Evolutionary conservation across 1,139 yeast genomes (phyloP).

Genomic region (Protomyces macrosporus): DNA sequence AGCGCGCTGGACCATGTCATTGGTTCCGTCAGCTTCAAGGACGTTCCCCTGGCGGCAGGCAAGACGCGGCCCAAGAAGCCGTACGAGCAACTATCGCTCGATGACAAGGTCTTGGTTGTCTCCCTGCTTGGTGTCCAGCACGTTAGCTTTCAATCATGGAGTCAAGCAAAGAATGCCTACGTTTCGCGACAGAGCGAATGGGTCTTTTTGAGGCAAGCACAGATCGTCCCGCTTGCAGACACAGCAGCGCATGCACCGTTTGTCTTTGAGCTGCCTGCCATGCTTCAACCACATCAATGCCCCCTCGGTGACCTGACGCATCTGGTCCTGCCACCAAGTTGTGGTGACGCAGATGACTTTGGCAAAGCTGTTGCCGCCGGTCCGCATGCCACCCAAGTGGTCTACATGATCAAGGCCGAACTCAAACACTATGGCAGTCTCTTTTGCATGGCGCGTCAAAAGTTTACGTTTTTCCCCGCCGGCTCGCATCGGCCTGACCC

Average conservation of each 20-base stretch:
- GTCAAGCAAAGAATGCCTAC: neutral
- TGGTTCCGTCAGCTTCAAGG: neutral
- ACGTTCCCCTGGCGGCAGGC: neutral
- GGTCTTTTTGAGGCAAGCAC: constrained; percentile 3
- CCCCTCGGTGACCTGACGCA: constrained; percentile 4
- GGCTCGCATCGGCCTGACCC: neutral
- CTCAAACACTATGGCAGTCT: neutral
- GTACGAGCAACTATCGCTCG: neutral
- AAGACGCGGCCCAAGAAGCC: neutral
- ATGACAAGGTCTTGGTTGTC: neutral
- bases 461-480: neutral
- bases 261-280: constrained; percentile 9
- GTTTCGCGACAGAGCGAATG: neutral
- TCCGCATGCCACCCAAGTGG: neutral
- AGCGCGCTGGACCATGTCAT: neutral
- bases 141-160: neutral
- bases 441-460: neutral
- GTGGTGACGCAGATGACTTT: neutral
- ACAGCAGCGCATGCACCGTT: neutral
- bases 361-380: neutral
- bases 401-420: constrained; percentile 8
- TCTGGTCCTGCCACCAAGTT: constrained; percentile 13
- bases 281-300: constrained; percentile 20
- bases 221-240: neutral
- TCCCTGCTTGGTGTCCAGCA: constrained; percentile 10